Percentiles rank a stretch among this genome's conserved stretches.
phyloP scores from a whole-genome alignment of 1,139 yeast genomes.

The Taphrina betulina region DNA sequence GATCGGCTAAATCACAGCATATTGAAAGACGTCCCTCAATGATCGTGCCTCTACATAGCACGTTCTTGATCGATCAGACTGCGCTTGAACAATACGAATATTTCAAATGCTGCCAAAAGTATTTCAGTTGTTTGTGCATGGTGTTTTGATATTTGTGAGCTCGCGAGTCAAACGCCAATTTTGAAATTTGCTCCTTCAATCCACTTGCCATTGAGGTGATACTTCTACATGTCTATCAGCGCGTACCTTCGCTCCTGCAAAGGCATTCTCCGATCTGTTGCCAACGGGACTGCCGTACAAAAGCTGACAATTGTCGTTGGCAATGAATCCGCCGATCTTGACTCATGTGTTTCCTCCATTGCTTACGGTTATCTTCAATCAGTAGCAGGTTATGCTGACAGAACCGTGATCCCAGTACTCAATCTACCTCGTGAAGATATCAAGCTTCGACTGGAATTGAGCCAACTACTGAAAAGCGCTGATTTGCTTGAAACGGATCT shows the following conservation, averaged over 20 bases:
- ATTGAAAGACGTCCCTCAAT: no score
- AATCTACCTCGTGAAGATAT: slow-evolving; percentile 70
- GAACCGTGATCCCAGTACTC: slow-evolving; percentile 59
- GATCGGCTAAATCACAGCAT: no score
- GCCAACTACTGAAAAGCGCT: slow-evolving; percentile 53
- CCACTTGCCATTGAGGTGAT: no score
- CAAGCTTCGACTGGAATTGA: slow-evolving; percentile 67
- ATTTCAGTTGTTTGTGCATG: no score
- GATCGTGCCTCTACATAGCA: no score
- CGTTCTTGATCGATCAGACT: no score
- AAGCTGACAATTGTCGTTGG: slow-evolving; percentile 60
- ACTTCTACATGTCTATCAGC: slow-evolving; percentile 15
- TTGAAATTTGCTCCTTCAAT: no score
- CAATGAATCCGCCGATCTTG: slow-evolving; percentile 83
- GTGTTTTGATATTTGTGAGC: no score
- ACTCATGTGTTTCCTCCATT: slow-evolving; percentile 76
- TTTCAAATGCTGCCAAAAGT: no score
- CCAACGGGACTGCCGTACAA: not conserved
- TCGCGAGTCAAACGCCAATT: no score
- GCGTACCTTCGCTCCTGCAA: slow-evolving; percentile 9
- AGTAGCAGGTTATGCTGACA: slow-evolving; percentile 40
- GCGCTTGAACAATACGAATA: no score
- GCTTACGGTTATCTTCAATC: slow-evolving; percentile 61
- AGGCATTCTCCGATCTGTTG: not conserved
- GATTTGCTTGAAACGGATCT: slow-evolving; percentile 54